phyloP scores from a whole-genome alignment of 2,329 filamentous ascomycete species.

The Incumbomyces lentus region DNA sequence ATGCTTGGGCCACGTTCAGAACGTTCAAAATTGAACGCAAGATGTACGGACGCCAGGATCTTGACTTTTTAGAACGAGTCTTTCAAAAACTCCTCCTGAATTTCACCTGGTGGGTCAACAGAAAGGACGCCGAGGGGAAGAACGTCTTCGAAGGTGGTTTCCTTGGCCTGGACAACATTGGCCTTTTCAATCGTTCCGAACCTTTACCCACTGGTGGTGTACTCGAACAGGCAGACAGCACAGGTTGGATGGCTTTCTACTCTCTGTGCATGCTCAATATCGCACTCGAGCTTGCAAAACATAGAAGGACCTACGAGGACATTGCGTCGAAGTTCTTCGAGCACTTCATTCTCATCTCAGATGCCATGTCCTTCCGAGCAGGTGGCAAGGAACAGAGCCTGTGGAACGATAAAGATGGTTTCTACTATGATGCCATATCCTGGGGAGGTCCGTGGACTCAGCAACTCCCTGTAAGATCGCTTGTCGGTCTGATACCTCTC shows the following conservation, averaged over 20 bases:
- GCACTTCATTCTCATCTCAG: conserved; percentile 95
- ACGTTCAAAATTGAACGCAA: conserved; percentile 98
- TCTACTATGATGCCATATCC: conserved; percentile 97
- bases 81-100: conserved; percentile 94
- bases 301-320: conserved; percentile 89
- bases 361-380: conserved; percentile 83
- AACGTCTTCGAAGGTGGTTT: conserved; percentile 97
- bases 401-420: conserved; percentile 91
- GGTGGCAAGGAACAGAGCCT: conserved; percentile 67
- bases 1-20: conserved; percentile 91
- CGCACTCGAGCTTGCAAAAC: conserved; percentile 85
- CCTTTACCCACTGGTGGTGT: conserved; percentile 86
- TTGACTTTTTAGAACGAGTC: conserved; percentile 90
- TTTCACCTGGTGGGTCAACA: conserved; percentile 99
- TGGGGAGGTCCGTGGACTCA: conserved; percentile 91
- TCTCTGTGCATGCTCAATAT: conserved; percentile 96
- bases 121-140: conserved; percentile 88
- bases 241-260: conserved; percentile 98
- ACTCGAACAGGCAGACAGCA: conserved; percentile 92
- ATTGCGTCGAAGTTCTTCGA: conserved; percentile 97
- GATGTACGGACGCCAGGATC: conserved; percentile 85
- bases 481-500: conserved; percentile 86
- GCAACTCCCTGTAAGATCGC: conserved; percentile 80
- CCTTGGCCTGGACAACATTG: conserved; percentile 91
- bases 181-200: conserved; percentile 92